Evolutionary conservation across 371 early-diverging fungal genomes (phyloP).

Genomic region (Aphelidium insulamus): DNA sequence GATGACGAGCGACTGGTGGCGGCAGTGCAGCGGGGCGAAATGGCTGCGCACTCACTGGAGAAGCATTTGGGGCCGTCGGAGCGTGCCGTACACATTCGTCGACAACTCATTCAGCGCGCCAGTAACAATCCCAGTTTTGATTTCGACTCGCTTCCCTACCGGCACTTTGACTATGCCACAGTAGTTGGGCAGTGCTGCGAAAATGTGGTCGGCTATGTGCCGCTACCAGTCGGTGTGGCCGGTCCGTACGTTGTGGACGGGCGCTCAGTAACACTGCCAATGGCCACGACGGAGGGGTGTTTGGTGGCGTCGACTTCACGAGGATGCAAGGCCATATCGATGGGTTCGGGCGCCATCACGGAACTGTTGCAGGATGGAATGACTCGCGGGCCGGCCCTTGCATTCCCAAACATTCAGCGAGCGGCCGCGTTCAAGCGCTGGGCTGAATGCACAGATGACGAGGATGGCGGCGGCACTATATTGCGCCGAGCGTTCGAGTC

Average conservation of each 20-base stretch:
- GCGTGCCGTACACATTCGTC: constrained; percentile 66
- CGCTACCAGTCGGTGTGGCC: constrained; percentile 82
- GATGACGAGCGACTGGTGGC: constrained; percentile 50
- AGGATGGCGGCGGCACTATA: constrained; percentile 27
- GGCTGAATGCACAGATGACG: constrained; percentile 46
- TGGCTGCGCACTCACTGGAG: constrained; percentile 66
- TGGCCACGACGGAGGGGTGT: constrained; percentile 93
- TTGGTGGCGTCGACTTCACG: constrained; percentile 88
- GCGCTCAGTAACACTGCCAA: constrained; percentile 55
- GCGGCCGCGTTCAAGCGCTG: constrained; percentile 53
- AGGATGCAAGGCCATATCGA: constrained; percentile 86
- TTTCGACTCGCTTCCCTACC: constrained; percentile 37
- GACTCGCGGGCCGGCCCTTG: constrained; percentile 82
- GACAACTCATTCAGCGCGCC: constrained; percentile 46
- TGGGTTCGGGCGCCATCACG: constrained; percentile 68
- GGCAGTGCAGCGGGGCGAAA: constrained; percentile 41
- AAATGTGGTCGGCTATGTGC: constrained; percentile 88
- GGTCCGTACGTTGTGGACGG: constrained; percentile 69
- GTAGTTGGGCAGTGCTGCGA: constrained; percentile 88
- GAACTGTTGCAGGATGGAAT: constrained; percentile 73
- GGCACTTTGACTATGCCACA: constrained; percentile 65
- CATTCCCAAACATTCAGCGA: constrained; percentile 39
- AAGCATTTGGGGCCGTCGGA: constrained; percentile 42
- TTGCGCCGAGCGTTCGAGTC: constrained; percentile 62
- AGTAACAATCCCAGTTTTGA: constrained; percentile 38